Base-by-base conservation (phyloP, 106 monocot species). In the Phalaenopsis equestris region DNA sequence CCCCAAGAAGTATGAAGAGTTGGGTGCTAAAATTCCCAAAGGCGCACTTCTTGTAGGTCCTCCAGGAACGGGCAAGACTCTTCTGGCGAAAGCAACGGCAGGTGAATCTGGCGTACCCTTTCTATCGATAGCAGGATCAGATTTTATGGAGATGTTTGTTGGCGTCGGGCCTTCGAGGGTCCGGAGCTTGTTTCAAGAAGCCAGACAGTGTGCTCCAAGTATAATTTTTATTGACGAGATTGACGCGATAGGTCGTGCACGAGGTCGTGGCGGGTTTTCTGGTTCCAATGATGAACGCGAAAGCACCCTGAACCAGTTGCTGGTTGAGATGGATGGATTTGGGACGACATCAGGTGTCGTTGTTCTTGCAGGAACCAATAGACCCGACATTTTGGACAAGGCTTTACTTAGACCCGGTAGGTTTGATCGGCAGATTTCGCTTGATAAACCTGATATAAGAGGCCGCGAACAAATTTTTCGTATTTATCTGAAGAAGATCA, bases 71-170 rank as follows among this genome's bases (percentile, higher is more conserved):
- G 99, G 99, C 49, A 99, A 99, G 72, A 99, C 99, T 21, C 95
- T 99, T 76, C 93, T 99, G 76, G 94, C 99, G 12, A 99, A 99
- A 86, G 99, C 99, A 78, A 99, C 93, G 49, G 99, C 94, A 18
- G 99, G 99, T 67, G 99, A 99, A 82, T 99, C 99, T 56, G 91
- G 79, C 55, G 99, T 99, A 18, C 99, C 99, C 6, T 99, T 99
- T 55, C 79, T 99, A 72, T 99, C 93, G n/a, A 95, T 99, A 45
- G 93, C 99, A 83, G 99, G 95, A 80, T 99, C 99, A 55, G 99
- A 99, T 80, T 99, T 99, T 75, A 93, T 95, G 99, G 99, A 99
- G 83, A 99, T 99, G 94, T 99, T 99, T 87, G 99, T 99, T 84
- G 99, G 99, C 56, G 95, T 99, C 72, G 99, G 99, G 58, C 99